Base-by-base conservation (phyloP, 495 filamentous ascomycete genomes). In the Penicillium roqueforti region DNA sequence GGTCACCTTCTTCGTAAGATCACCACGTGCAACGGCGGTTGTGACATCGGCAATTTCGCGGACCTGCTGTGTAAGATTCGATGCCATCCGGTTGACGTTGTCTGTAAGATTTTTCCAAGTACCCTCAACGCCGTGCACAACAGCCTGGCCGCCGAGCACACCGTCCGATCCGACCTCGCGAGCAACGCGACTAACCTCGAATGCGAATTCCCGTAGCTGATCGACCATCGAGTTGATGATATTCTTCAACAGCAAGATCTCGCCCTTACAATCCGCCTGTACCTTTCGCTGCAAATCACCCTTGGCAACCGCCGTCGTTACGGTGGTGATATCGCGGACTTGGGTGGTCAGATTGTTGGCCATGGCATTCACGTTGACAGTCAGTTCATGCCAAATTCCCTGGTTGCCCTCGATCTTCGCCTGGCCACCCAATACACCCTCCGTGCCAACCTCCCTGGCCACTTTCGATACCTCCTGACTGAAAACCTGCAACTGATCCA, bases 171-270 rank as follows among this genome's bases (percentile, higher is more conserved):
- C 91, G 62, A 96, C 91, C 60, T 95, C 91, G 47, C 87, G 80
- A 28, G 91, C 91, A 57, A 96, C 90, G 71, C 91, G 91, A 40
- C 90, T 95, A 39, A 96, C 91, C 73, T 96, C 89, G 19, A 88
- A 85, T 3, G 91, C 91, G 58, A 96, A 96, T 59, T 93, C 89
- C 57, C 90, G 85, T 14, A 96, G 76, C 58, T 93, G 91, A 64
- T 95, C 91, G 31, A 96, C 91, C 91, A 96, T 96, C 59, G 85
- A 87, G 65, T 96, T 96, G 71, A 96, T 95, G 26, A 91, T 96
- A 47, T 84, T 85, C 68, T 96, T 95, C 44, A 96, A 80, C 64
- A 91, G 80, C 53, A 92, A 75, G 36, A 96, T 93, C 72, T 96
- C 91, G 18, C 91, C 91, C 67, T 92, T 88, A 71, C 91, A 95